Base-by-base conservation (phyloP, 176 grass and related monocot species). In the Oryza longistaminata region DNA sequence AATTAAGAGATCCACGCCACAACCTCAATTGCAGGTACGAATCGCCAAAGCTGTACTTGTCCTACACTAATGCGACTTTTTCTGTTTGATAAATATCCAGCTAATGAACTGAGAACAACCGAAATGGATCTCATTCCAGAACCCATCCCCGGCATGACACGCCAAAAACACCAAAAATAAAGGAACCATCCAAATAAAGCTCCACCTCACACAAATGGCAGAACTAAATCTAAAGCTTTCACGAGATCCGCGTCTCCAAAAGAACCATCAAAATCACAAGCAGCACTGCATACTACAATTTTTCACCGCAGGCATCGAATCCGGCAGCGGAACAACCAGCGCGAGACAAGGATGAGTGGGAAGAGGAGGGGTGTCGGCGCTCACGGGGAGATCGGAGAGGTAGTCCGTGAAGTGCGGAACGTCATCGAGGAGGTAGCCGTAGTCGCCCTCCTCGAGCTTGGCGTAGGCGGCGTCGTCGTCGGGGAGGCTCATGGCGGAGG, bases 381-480 rank as follows among this genome's bases (percentile, higher is more conserved):
- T 96, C 85, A 98, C 96, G 5, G 86, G 83, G 6, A 94, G 24
- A 60, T 94, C 83, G 49, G 88, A 90, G 26, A 98, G 91, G 76
- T 96, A 98, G 45, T 98, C 96, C 27, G 77, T 89, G 85, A 98
- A 72, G 77, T 98, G 96, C 80, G 76, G 93, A 7, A 98, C 96
- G 78, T 98, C 96, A 70, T 98, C 96, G 72, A 98, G 91, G 80
- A 98, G 77, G 85, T 96, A 98, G 16, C 96, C 96, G 88, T 42
- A 85, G 27, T 96, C 93, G 12, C 96, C 96, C 17, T 89, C 78
- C 11, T 92, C 66, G 74, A 87, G 73, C 78, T 98, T 98, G 61
- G 73, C 69, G 70, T 55, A 83, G 55, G 66, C 81, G 24, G 80
- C 86, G 46, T 82, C 92, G 15, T 85, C 92, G 46, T 88, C 73